These are phyloP conservation scores for Mallotus japonicus DNA, from an alignment of 441 rosid genomes.

Conservation along the genomic window DNA sequence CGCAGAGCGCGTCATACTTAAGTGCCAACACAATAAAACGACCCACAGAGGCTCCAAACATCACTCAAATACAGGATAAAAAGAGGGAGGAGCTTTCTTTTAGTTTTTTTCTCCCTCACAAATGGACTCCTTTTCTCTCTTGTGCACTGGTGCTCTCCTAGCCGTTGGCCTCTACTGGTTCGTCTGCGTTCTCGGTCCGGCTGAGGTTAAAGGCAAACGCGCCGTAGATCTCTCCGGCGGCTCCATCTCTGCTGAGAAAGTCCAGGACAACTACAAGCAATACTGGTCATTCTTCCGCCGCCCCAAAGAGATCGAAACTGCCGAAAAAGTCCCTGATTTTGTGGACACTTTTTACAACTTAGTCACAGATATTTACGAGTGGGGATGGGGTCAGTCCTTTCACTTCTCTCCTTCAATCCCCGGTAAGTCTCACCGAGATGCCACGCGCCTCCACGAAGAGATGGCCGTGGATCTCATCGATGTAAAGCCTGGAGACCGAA, in stretches of 20 bases:
- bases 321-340: slow-evolving; percentile 80
- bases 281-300: slow-evolving; percentile 90
- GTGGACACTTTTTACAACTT: slow-evolving; percentile 89
- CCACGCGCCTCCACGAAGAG: slow-evolving; percentile 81
- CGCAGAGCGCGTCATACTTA: slow-evolving; percentile 17
- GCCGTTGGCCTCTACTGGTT: slow-evolving; percentile 83
- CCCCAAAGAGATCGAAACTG: slow-evolving; percentile 76
- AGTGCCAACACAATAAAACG: background rate
- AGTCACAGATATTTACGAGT: slow-evolving; percentile 93
- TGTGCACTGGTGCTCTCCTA: slow-evolving; percentile 65
- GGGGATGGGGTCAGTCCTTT: slow-evolving; percentile 99
- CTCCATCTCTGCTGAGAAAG: slow-evolving; percentile 82
- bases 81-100: background rate
- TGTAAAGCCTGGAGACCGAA: slow-evolving; percentile 49
- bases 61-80: slow-evolving; percentile 6
- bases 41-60: too few species aligned
- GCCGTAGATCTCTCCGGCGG: slow-evolving; percentile 83
- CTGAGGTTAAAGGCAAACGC: slow-evolving; percentile 71
- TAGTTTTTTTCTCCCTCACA: background rate
- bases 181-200: slow-evolving; percentile 75
- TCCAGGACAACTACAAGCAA: slow-evolving; percentile 64
- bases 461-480: slow-evolving; percentile 72
- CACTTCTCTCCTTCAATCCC: slow-evolving; percentile 77
- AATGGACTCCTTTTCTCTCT: slow-evolving; percentile 61
- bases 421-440: slow-evolving; percentile 71